phyloP scores from a whole-genome alignment of 2,329 filamentous ascomycete species.

The Akanthomyces uredinophilus region DNA sequence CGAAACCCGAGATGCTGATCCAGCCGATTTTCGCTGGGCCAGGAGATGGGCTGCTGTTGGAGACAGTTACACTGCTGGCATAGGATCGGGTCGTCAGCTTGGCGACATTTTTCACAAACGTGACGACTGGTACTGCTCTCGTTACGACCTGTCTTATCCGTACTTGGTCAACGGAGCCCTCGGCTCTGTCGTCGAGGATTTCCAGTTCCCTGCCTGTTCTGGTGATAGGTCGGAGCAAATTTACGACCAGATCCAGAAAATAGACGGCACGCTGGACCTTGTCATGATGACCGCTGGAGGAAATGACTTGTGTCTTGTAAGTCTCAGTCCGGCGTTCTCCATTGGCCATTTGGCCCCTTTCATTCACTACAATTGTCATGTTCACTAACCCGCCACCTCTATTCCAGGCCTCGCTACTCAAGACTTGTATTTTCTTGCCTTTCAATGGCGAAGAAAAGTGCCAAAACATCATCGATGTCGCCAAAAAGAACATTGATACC shows the following conservation, averaged over 20 bases:
- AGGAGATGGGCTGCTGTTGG: conserved; percentile 31
- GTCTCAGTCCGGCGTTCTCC: not conserved
- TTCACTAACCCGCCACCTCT: not conserved
- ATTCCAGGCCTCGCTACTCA: conserved; percentile 15
- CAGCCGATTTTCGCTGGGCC: conserved; percentile 24
- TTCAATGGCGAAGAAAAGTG: conserved; percentile 18
- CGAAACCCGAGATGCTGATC: not conserved
- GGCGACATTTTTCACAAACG: conserved; percentile 16
- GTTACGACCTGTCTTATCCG: conserved; percentile 26
- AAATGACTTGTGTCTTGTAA: conserved; percentile 33
- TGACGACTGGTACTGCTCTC: conserved; percentile 23
- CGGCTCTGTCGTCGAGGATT: conserved; percentile 21
- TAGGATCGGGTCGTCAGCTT: conserved; percentile 24
- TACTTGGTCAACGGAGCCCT: conserved; percentile 23
- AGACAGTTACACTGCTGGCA: conserved; percentile 34
- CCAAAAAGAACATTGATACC: conserved; percentile 23
- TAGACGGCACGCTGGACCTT: conserved; percentile 27
- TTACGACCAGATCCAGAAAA: conserved; percentile 23
- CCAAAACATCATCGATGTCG: conserved; percentile 21
- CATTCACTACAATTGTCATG: not conserved
- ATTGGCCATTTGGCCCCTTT: not conserved
- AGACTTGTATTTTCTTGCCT: conserved; percentile 20
- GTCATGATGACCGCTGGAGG: conserved; percentile 33
- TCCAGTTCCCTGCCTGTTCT: conserved; percentile 26
- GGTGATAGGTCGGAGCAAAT: conserved; percentile 25